Conservation (phyloP, 164 flowering plant species). For the Annona cherimola region DNA sequence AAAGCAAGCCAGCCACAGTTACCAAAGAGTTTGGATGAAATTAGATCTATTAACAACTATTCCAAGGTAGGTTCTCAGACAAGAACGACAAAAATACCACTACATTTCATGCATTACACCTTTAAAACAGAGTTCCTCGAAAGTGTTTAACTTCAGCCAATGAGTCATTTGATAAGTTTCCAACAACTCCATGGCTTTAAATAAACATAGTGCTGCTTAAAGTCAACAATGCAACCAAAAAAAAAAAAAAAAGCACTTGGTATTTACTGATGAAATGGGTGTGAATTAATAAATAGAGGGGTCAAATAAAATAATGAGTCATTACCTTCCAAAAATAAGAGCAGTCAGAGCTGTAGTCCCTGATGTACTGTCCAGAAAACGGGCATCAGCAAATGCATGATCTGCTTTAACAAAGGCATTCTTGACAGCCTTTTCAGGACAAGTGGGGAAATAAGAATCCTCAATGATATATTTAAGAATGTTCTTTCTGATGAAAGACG, state of each 20-base stretch:
- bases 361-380: constrained; percentile 72
- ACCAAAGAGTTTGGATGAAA: too few relatives aligned
- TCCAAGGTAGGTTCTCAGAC: not conserved
- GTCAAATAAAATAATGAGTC: not conserved
- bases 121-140: not conserved
- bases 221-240: not conserved
- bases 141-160: not conserved
- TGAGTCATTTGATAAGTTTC: not conserved
- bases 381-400: constrained; percentile 74
- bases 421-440: constrained; percentile 60
- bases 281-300: not conserved
- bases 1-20: too few relatives aligned
- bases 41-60: too few relatives aligned
- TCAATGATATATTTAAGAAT: constrained; percentile 70
- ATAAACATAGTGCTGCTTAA: not conserved
- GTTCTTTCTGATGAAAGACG: constrained; percentile 55
- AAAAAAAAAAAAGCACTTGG: not conserved
- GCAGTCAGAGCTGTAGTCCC: constrained; percentile 92
- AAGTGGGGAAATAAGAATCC: constrained; percentile 58
- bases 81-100: not conserved
- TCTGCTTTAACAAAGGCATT: constrained; percentile 77
- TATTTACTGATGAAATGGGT: not conserved
- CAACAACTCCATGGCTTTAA: not conserved
- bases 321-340: constrained; percentile 68
- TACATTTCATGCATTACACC: not conserved